Base-by-base conservation (phyloP, 2,329 filamentous ascomycete genomes). In the Tolypocladium tropicale region DNA sequence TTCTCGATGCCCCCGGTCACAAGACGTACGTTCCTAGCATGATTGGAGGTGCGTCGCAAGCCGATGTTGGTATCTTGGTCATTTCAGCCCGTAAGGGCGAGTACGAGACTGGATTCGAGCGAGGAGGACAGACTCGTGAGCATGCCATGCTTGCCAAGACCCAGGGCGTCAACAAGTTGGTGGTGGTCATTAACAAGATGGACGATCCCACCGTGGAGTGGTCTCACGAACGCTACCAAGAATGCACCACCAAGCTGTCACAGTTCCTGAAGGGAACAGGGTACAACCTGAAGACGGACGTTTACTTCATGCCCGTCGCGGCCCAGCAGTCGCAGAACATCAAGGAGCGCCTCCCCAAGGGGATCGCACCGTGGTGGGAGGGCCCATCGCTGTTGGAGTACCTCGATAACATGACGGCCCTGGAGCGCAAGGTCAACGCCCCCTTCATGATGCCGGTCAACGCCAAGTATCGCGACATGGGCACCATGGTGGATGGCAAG, bases 361-460 rank as follows among this genome's bases (percentile, higher is more conserved):
- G 85, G 2, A 62, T 90, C 4, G 85, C 83, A 43, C 82, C 89
- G 10, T 99, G 91, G 90, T 95, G 90, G 70, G 80, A 89, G 43
- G 91, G 92, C 0, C 93, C 93, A 11, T 94, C 92, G 23, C 82
- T 99, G 51, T 85, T 99, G 23, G 93, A 97, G 73, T 96, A 92
- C 73, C 84, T 99, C n/a, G 93, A 96, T 70, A 78, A 83, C 68
- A 96, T 97, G 90, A 85, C 88, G 66, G 85, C 93, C 14, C 82
- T 96, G 41, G 93, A 99, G 72, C 90, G 94, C 65, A 99, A 97
- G 78, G 75, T 96, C 65, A 96, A 96, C 65, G 94, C 94, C 2
- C 93, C 94, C 11, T 97, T 99, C 80, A 97, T 99, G 94, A 96
- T 99, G 92, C 89, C 94, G 10, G 81, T 99, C 61, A 89, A 89